These are phyloP conservation scores for Xylariaceae sp. DNA, from an alignment of 2,329 filamentous ascomycete genomes.

Conservation along the genomic window DNA sequence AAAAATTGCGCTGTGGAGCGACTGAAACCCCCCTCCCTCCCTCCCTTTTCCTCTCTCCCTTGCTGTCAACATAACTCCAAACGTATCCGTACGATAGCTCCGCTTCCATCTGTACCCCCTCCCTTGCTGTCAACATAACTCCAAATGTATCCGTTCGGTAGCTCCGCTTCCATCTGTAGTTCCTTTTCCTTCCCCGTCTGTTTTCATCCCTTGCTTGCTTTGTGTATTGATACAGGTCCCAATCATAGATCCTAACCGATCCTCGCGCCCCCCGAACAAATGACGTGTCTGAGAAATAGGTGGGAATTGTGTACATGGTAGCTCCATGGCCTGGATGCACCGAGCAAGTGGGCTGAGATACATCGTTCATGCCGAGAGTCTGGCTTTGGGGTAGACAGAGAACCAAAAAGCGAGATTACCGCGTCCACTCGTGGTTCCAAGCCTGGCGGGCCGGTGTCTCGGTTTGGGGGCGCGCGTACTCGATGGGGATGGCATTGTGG, in stretches of 20 bases:
- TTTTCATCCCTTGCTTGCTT: background rate
- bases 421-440: constrained; percentile 95
- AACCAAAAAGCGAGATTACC: constrained; percentile 34
- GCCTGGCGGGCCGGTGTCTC: constrained; percentile 71
- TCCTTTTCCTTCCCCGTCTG: too few species aligned
- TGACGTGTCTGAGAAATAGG: background rate
- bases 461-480: constrained; percentile 81
- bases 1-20: too few species aligned
- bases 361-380: background rate
- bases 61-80: background rate
- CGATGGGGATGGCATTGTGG: constrained; percentile 72
- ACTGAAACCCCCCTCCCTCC: background rate
- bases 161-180: too few species aligned
- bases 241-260: too few species aligned
- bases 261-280: background rate
- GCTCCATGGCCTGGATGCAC: background rate
- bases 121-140: background rate
- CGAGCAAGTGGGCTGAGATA: background rate
- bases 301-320: background rate
- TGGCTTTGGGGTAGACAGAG: background rate
- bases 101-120: too few species aligned
- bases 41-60: background rate
- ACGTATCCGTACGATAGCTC: background rate
- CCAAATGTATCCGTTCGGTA: background rate
- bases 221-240: background rate